phyloP scores from a whole-genome alignment of 2,329 filamentous ascomycete genomes.

The Capronia americana region DNA sequence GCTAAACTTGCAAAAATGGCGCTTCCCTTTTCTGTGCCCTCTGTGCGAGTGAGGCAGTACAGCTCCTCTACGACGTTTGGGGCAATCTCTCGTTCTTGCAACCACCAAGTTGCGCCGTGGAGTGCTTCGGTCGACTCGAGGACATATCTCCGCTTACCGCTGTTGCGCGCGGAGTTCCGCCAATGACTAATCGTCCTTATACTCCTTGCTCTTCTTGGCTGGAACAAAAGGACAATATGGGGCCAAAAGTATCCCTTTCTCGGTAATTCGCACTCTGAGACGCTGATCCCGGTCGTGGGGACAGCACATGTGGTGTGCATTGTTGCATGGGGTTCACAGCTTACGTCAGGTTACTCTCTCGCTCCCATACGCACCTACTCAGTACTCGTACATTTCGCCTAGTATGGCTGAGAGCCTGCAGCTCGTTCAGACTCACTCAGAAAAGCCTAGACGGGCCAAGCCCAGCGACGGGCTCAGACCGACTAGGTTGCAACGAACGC shows the following conservation, averaged over 20 bases:
- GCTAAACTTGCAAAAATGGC: background rate
- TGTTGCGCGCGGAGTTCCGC: background rate
- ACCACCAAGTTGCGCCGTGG: background rate
- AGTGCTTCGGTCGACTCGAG: background rate
- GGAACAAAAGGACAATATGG: slow-evolving; percentile 12
- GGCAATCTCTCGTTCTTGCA: background rate
- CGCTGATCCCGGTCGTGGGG: slow-evolving; percentile 7
- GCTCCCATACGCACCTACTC: background rate
- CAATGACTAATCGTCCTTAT: slow-evolving; percentile 4
- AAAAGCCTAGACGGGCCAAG: slow-evolving; percentile 6
- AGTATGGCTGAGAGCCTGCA: slow-evolving; percentile 4
- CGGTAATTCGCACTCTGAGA: slow-evolving; percentile 4
- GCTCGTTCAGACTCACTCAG: slow-evolving; percentile 22
- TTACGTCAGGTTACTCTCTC: slow-evolving; percentile 12
- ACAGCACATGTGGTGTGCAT: background rate
- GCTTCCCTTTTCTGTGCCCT: slow-evolving; percentile 4
- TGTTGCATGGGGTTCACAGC: background rate
- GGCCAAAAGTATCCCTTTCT: slow-evolving; percentile 10
- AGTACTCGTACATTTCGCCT: background rate
- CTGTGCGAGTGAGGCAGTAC: slow-evolving; percentile 7
- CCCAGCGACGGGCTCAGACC: background rate
- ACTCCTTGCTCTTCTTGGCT: background rate
- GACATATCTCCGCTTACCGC: background rate
- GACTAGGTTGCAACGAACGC: background rate
- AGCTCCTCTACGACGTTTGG: background rate